These are phyloP conservation scores for Tilletia horrida DNA, from an alignment of 1,284 basidiomycete species.

Conservation along the genomic window DNA sequence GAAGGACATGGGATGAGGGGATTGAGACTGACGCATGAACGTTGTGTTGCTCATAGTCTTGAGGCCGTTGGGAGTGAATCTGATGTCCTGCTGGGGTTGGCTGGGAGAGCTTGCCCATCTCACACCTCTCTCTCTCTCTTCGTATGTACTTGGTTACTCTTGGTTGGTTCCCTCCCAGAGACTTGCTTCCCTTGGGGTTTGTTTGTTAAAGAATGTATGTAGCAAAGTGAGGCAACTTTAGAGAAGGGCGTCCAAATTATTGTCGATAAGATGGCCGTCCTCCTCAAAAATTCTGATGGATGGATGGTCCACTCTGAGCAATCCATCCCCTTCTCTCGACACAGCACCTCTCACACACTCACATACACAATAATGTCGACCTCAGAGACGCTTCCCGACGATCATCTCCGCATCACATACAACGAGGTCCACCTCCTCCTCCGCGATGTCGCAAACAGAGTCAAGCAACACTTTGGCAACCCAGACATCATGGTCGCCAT, in stretches of 20 bases:
- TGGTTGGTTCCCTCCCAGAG: too few species aligned
- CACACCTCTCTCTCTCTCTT: too few species aligned
- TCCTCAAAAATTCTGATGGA: too few species aligned
- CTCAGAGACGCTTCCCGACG: constrained; percentile 34
- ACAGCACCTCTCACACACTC: too few species aligned
- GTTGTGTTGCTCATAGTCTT: constrained; percentile 46
- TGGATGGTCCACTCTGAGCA: too few species aligned
- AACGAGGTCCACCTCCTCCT: constrained; percentile 54
- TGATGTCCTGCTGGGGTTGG: background rate
- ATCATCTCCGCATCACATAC: constrained; percentile 53
- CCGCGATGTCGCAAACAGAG: constrained; percentile 38
- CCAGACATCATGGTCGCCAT: constrained; percentile 40
- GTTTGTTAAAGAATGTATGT: too few species aligned
- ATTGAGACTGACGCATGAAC: constrained; percentile 49
- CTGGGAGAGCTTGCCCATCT: constrained; percentile 12
- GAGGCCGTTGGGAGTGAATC: constrained; percentile 27
- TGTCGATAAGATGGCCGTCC: too few species aligned
- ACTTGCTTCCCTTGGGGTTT: too few species aligned
- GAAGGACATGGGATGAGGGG: background rate
- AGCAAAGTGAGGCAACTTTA: too few species aligned
- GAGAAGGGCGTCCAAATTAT: too few species aligned
- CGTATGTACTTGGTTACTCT: too few species aligned
- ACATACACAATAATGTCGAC: background rate
- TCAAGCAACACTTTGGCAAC: constrained; percentile 46
- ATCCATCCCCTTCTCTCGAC: too few species aligned